Evolutionary conservation across 208 protist genomes (phyloP), one percentile per base, ranked within the genome.

Genomic region (Wallacemonas sp.): DNA sequence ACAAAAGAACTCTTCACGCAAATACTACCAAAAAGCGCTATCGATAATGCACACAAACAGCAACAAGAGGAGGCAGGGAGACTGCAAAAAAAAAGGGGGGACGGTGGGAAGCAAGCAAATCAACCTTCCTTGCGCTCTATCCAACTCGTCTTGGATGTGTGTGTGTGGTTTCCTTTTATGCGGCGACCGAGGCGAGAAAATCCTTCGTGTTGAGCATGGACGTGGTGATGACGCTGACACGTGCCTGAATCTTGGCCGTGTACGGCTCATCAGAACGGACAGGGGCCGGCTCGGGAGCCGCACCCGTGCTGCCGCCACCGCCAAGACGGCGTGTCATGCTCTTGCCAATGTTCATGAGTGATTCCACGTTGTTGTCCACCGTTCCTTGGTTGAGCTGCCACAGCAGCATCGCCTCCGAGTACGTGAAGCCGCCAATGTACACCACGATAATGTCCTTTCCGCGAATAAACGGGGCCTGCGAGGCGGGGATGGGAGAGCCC

Each of bases 401-500:
- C 26, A 96, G 46, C 48, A 92, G 73, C 79, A 87, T 85, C 28
- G 82, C 79, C 70, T 96, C 91, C 8, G 79, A 75, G 70, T 87
- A 96, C 26, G 91, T 96, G 50, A 92, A 70, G 54, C 91, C 91
- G 44, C 91, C 91, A 20, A 89, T 67, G 65, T 89, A 86, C 11
- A 93, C 81, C 49, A 96, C 73, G 38, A 96, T 76, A 48, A 96
- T 91, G 71, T 96, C 91, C 61, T 93, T 93, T 29, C 70, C 82
- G 55, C 79, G 82, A 32, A 89, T 74, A 49, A 67, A 79, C 14
- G 81, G 81, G 3, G 80, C 75, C 64, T 84, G 67, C 2, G 79
- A 66, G 23, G 63, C 46, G 18, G 84, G 64, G 44, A 94, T 84
- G 23, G 91, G 81, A 20, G 76, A 80, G 25, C 81, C 82, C 23